A percentile compares a stretch with the other conserved stretches of the same genome.
phyloP scores from a whole-genome alignment of 805 yeast genomes.

The Wickerhamiella lipophila region DNA sequence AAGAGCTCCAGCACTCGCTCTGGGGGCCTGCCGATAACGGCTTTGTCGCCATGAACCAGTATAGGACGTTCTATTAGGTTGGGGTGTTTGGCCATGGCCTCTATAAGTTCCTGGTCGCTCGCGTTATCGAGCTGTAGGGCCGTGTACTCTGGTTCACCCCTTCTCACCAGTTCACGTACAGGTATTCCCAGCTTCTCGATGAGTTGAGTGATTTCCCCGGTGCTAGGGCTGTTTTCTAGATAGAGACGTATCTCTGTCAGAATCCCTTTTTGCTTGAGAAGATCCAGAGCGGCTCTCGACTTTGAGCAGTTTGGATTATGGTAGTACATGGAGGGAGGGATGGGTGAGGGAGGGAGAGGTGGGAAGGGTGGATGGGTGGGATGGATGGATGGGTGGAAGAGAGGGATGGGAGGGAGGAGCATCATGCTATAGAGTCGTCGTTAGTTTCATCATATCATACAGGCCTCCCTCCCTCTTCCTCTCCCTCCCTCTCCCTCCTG shows the following conservation, averaged over 20 bases:
- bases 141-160: neutral
- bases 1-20: neutral
- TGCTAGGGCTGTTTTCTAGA: neutral
- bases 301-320: constrained; percentile 3
- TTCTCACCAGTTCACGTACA: neutral
- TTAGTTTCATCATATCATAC: no score
- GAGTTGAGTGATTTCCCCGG: neutral
- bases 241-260: neutral
- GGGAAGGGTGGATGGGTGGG: no score
- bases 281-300: neutral
- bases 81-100: neutral
- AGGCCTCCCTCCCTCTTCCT: no score
- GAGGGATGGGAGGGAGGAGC: no score
- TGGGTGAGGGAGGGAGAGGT: no score
- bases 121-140: neutral
- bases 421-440: no score
- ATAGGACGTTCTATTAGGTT: neutral
- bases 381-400: no score
- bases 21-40: constrained; percentile 1
- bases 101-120: neutral
- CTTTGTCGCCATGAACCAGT: neutral
- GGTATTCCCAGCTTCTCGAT: neutral
- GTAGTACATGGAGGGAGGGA: no score
- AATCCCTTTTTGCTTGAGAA: neutral
- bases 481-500: no score